Base-by-base conservation (phyloP, 2,329 filamentous ascomycete genomes). In the Aureobasidium sp. region DNA sequence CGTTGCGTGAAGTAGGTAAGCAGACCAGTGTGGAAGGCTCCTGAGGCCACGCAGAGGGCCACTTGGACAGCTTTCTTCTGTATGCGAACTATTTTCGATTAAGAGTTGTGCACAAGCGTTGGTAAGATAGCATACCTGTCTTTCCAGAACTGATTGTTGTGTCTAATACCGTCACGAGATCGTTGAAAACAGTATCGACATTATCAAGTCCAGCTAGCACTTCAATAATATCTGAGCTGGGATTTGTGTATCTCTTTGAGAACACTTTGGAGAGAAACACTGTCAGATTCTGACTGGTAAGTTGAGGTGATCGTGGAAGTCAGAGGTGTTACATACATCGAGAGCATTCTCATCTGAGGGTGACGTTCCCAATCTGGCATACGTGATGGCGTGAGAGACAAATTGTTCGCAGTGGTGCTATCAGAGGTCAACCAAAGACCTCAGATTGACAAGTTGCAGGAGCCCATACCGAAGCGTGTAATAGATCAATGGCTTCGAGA, bases 1-100 rank as follows among this genome's bases (percentile, higher is more conserved):
- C 91, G 83, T 71, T 97, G 92, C 44, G 94, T 94, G 71, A 99
- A 91, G 75, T 97, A 99, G 1, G 92, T 95, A 61, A 97, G 82
- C 26, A 99, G 81, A 52, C 91, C 94, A 4, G 94, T 97, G 75
- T 96, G 92, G 74, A 97, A 97, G 62, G 92, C 92, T n/a, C 93
- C 92, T 10, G 92, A 90, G 7, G 91, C 89, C 62, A 96, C 86
- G 15, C 92, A 88, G 63, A 97, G 82, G 8, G 92, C 86, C 47
- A 90, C 87, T 68, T 89, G 83, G 34, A 97, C 84, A 8, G 92
- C 93, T 72, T 90, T 92, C 67, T 87, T 82, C 63, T 92, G 87
- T 57, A 94, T 72, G 43, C 88, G 84, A 70, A 89, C 88, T 92
- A 67, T 7, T 59, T n/a, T 39, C 13, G 17, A 27, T 59, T 20